Evolutionary conservation across 2,329 filamentous ascomycete genomes (phyloP), one percentile per base, ranked within the genome.

Genomic region (Fusarium musae): DNA sequence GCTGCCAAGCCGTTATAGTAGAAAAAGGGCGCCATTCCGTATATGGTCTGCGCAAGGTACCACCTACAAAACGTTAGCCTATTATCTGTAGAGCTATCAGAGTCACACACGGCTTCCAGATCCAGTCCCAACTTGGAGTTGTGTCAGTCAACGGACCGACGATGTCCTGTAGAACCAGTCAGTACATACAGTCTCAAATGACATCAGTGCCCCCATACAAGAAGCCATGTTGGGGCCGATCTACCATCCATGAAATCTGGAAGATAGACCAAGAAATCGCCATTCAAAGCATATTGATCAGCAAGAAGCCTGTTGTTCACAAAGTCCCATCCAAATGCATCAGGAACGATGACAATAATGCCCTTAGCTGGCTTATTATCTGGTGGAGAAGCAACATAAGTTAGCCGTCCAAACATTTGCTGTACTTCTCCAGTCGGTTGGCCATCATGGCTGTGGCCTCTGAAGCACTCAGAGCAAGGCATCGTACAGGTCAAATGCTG

Each of bases 401-500:
- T 46, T 5, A 0, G 43, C 0, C 11, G 2, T 10, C 23, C 17
- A 13, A 46, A 28, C 17, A 46, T 10, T 28, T 3, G 11, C 23
- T 7, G 4, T 12, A 28, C 23, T 21, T 7, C 1, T 2, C 43
- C 43, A 7, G 23, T 21, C 1, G 23, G 17, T 4, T 5, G 0
- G 9, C 43, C 17, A 13, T 7, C 1, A 21, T 5, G 17, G 17
- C 1, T 28, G 1, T 28, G 12, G 5, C 43, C 43, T 28, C 3
- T 21, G 3, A 46, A 46, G 17, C 43, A 28, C 23, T 46, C 16
- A 3, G 17, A 28, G 8, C 43, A 46, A 46, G 43, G 21, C 43
- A 28, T 28, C 3, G 2, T 28, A 1, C 0, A 46, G 17, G 11
- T 5, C 0, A 4, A 44, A 6, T 0, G 5, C 23, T 19, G 16